Evolutionary conservation across 176 grass and related monocot species (phyloP).

Genomic region (Ensete glaucum): DNA sequence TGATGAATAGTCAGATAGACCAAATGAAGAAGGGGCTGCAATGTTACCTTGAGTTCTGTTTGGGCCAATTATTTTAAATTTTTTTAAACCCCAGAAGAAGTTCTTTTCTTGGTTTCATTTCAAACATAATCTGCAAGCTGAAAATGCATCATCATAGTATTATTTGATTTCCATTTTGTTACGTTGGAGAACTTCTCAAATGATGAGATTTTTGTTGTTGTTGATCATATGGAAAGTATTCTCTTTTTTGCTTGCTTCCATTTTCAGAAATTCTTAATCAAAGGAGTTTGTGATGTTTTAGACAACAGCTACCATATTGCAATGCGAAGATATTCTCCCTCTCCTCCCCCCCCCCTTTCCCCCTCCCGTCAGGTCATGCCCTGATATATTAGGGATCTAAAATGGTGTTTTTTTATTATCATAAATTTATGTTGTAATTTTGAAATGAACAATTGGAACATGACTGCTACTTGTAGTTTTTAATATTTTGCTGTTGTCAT

Average conservation of each 20-base stretch:
- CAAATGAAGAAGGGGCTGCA: too few relatives aligned
- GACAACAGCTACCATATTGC: too few relatives aligned
- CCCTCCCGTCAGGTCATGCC: not conserved
- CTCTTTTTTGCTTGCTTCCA: not conserved
- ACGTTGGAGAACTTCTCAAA: not conserved
- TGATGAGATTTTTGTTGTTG: not conserved
- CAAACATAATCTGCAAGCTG: not conserved
- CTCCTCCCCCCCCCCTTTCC: not conserved
- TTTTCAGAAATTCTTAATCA: not conserved
- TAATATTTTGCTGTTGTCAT: not conserved
- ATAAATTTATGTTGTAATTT: not conserved
- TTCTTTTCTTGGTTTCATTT: not conserved
- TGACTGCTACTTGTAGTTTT: not conserved
- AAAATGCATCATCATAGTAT: not conserved
- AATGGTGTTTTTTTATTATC: not conserved
- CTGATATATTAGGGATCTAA: not conserved
- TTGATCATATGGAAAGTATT: not conserved
- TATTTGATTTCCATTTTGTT: not conserved
- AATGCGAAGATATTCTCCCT: not conserved
- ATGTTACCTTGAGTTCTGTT: too few relatives aligned
- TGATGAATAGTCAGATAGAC: too few relatives aligned
- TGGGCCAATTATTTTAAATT: too few relatives aligned
- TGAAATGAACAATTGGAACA: not conserved
- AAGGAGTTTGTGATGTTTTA: too few relatives aligned
- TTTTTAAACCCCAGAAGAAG: not conserved